Evolutionary conservation across 169 alveolate genomes (phyloP).

Genomic region (Theileria sp.): DNA sequence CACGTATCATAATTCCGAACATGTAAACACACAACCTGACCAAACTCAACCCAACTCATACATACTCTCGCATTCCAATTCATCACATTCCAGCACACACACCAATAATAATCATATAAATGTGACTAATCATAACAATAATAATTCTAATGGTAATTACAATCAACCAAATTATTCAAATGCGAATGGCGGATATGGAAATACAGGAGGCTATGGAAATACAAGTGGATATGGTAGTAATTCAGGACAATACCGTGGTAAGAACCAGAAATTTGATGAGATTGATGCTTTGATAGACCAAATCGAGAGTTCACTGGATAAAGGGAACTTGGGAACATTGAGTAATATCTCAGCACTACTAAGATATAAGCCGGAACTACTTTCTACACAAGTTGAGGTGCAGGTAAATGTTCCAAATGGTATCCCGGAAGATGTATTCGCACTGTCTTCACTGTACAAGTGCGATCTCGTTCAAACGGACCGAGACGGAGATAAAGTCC

Average conservation of each 20-base stretch:
- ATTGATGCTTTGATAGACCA: conserved; percentile 7
- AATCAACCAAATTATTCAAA: too few relatives aligned
- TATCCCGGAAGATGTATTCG: conserved; percentile 8
- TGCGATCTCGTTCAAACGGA: conserved; percentile 7
- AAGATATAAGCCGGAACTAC: conserved; percentile 20
- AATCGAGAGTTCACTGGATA: neutral
- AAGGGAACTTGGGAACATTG: conserved; percentile 16
- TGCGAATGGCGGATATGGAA: neutral
- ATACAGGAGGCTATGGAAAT: neutral
- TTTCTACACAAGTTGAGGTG: conserved; percentile 8
- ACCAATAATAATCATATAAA: too few relatives aligned
- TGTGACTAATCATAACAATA: too few relatives aligned
- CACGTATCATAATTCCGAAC: conserved; percentile 43
- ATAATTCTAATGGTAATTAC: too few relatives aligned
- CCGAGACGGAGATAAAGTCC: conserved; percentile 1
- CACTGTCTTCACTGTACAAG: neutral
- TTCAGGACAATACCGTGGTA: neutral
- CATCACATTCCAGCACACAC: too few relatives aligned
- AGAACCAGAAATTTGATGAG: neutral
- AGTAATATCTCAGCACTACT: conserved; percentile 11
- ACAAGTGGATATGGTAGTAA: neutral
- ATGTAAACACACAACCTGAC: neutral
- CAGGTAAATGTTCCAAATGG: conserved; percentile 3
- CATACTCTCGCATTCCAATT: neutral
- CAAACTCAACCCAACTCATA: neutral